These are phyloP conservation scores for Coffea canephora DNA, from an alignment of 257 asterid genomes.

Conservation along the genomic window DNA sequence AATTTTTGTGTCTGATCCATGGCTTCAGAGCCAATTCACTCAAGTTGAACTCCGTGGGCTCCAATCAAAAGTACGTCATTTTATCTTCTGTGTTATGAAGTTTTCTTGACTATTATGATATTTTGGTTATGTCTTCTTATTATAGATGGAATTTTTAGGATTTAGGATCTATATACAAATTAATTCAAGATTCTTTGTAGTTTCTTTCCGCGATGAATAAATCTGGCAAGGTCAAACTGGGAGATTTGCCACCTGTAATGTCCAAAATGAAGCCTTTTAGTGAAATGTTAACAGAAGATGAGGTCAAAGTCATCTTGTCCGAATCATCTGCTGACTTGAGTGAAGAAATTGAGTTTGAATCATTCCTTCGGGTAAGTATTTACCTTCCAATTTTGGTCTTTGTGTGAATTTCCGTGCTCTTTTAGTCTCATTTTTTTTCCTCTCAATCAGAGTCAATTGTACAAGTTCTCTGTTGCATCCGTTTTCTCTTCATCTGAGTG, in stretches of 20 bases:
- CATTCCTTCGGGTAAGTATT: slow-evolving; percentile 63
- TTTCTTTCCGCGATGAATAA: slow-evolving; percentile 48
- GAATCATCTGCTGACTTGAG: slow-evolving; percentile 48
- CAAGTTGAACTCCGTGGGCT: slow-evolving; percentile 82
- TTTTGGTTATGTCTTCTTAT: neutral
- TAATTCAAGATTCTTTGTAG: slow-evolving; percentile 27
- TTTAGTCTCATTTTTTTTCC: neutral
- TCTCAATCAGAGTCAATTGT: neutral
- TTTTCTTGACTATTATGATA: too few relatives aligned
- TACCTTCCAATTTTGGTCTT: neutral
- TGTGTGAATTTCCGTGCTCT: neutral
- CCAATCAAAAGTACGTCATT: slow-evolving; percentile 47
- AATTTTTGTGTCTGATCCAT: slow-evolving; percentile 65
- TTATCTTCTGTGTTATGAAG: neutral
- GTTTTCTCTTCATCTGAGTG: too few relatives aligned
- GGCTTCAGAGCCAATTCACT: slow-evolving; percentile 88
- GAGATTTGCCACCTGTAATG: slow-evolving; percentile 68
- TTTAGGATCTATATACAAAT: too few relatives aligned
- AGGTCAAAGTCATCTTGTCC: slow-evolving; percentile 50
- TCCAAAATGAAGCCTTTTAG: slow-evolving; percentile 54
- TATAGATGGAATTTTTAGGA: too few relatives aligned
- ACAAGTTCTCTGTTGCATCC: too few relatives aligned
- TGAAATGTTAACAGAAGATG: slow-evolving; percentile 45
- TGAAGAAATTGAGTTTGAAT: slow-evolving; percentile 70
- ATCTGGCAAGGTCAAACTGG: slow-evolving; percentile 62